These are phyloP conservation scores for Phytophthora constricta DNA, from an alignment of 352 stramenopile species.

Conservation along the genomic window DNA sequence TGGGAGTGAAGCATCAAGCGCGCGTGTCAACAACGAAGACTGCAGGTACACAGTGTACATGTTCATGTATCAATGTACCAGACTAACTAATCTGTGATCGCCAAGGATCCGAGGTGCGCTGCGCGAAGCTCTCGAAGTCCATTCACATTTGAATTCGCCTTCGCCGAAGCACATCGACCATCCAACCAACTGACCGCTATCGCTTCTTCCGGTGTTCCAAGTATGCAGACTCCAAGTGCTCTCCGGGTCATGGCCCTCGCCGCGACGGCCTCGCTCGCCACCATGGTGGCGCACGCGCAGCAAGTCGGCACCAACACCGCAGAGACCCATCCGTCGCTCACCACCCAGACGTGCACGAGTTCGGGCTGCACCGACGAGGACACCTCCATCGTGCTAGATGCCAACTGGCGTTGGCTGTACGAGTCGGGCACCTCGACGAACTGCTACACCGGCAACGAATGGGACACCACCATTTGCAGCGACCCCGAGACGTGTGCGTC, in stretches of 20 bases:
- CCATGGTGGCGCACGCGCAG: constrained; percentile 2
- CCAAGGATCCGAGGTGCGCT: no score
- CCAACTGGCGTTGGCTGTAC: constrained; percentile 53
- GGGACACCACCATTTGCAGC: constrained; percentile 35
- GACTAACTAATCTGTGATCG: no score
- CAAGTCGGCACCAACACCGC: constrained; percentile 1
- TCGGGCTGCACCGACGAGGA: constrained; percentile 33
- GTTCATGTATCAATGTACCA: no score
- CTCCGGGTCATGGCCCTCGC: constrained; percentile 7
- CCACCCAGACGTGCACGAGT: constrained; percentile 21
- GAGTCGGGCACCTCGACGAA: constrained; percentile 35
- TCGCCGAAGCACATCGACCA: constrained; percentile 1
- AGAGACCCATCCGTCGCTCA: constrained; percentile 41
- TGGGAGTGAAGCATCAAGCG: no score
- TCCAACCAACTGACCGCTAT: neutral
- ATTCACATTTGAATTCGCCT: constrained; percentile 4
- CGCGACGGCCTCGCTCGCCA: neutral
- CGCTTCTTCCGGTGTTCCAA: constrained; percentile 1
- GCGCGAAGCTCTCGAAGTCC: no score
- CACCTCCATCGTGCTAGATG: constrained; percentile 50
- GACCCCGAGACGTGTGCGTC: constrained; percentile 38
- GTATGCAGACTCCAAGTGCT: constrained; percentile 5
- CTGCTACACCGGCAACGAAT: constrained; percentile 42
- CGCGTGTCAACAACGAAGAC: no score
- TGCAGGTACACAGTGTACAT: no score